These are phyloP conservation scores for Saccharomycopsis selenospora DNA, from an alignment of 805 yeast species.

Conservation along the genomic window DNA sequence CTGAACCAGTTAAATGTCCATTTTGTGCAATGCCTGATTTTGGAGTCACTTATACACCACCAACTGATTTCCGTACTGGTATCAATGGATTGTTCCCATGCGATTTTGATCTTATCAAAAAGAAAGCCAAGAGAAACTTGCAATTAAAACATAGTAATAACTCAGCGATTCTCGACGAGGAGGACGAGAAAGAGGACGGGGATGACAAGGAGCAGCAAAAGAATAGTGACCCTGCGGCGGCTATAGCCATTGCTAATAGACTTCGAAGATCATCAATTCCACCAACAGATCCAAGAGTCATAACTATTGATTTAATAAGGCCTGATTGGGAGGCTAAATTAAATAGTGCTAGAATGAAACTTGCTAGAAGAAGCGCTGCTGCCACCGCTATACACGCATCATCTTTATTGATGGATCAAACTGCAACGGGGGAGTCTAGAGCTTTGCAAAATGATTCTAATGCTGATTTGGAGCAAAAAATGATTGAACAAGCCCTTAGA, in stretches of 20 bases:
- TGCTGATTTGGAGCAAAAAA: constrained; percentile 55
- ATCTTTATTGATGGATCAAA: constrained; percentile 37
- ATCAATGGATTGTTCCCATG: constrained; percentile 48
- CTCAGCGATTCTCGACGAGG: constrained; percentile 16
- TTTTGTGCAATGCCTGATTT: constrained; percentile 85
- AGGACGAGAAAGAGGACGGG: constrained; percentile 3
- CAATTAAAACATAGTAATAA: neutral
- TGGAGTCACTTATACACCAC: constrained; percentile 77
- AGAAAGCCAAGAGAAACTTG: neutral
- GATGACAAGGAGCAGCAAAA: neutral
- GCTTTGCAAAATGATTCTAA: constrained; percentile 23
- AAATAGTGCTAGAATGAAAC: constrained; percentile 59
- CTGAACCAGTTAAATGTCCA: constrained; percentile 89
- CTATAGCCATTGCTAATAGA: constrained; percentile 19
- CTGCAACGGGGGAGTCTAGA: constrained; percentile 14
- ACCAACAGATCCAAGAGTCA: constrained; percentile 59
- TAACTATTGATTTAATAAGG: constrained; percentile 74
- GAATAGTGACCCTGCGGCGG: constrained; percentile 12
- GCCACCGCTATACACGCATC: constrained; percentile 92
- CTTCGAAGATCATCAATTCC: constrained; percentile 51
- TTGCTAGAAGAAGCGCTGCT: constrained; percentile 85
- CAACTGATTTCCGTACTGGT: constrained; percentile 46
- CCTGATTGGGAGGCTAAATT: constrained; percentile 90
- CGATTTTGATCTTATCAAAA: constrained; percentile 25
- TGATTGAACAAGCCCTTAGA: constrained; percentile 80